Percentiles rank a stretch among this genome's conserved stretches.
Conservation (phyloP, 352 stramenopile genomes). For the Pythium biforme region DNA sequence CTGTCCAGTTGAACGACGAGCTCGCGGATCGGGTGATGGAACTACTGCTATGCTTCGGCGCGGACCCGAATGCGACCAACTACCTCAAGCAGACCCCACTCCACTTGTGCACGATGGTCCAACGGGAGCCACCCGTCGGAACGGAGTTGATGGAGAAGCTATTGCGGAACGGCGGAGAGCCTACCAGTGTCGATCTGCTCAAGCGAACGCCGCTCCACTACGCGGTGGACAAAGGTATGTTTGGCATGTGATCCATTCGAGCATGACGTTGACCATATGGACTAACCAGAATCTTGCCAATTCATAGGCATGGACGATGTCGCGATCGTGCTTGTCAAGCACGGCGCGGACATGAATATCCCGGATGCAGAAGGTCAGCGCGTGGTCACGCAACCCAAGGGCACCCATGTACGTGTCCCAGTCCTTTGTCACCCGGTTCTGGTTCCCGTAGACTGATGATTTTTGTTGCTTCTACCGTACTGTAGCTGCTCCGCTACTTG, state of each 20-base stretch:
- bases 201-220: conserved; percentile 79
- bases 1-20: conserved; percentile 54
- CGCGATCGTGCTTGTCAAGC: conserved; percentile 53
- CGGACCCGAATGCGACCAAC: conserved; percentile 58
- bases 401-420: conserved; percentile 46
- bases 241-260: background rate
- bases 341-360: conserved; percentile 71
- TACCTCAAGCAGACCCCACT: conserved; percentile 74
- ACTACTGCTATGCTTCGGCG: conserved; percentile 67
- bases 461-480: too few species aligned
- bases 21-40: conserved; percentile 67
- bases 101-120: conserved; percentile 72
- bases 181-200: conserved; percentile 55
- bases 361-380: conserved; percentile 56
- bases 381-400: conserved; percentile 56
- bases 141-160: conserved; percentile 62
- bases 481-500: conserved; percentile 54
- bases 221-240: conserved; percentile 68
- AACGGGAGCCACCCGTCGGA: conserved; percentile 39
- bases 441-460: background rate
- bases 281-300: conserved; percentile 2
- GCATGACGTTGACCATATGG: background rate
- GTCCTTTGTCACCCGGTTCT: conserved; percentile 2
- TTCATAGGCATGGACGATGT: conserved; percentile 76
- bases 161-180: conserved; percentile 53